Percentiles rank a stretch among this genome's conserved stretches.
These are phyloP conservation scores for Lavandula angustifolia DNA, from an alignment of 257 asterid genomes.

Conservation along the genomic window DNA sequence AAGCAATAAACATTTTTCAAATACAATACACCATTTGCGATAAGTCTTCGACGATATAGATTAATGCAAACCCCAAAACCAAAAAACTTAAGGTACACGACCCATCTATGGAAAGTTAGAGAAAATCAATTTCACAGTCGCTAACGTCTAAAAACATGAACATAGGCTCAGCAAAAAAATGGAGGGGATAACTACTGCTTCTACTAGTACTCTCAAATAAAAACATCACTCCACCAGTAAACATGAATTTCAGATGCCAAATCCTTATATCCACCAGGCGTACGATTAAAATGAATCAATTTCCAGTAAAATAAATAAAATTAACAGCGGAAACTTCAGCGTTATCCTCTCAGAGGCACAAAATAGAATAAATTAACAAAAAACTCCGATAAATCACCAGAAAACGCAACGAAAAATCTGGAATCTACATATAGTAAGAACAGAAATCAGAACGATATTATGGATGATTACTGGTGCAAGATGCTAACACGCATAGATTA, in stretches of 20 bases:
- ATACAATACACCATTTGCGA: no score
- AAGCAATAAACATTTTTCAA: no score
- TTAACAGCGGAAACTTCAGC: slow-evolving; percentile 14
- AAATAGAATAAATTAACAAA: background rate
- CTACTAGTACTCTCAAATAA: no score
- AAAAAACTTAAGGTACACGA: no score
- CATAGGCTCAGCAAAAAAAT: background rate
- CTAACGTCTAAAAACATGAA: background rate
- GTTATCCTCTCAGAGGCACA: background rate
- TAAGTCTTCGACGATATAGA: no score
- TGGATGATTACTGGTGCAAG: slow-evolving; percentile 36
- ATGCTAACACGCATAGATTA: background rate
- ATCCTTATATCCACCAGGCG: no score
- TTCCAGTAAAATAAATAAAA: background rate
- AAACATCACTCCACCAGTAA: no score
- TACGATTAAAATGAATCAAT: background rate
- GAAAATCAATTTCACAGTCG: no score
- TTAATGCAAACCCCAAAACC: no score
- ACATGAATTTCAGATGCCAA: no score
- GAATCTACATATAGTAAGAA: background rate
- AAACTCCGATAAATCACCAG: slow-evolving; percentile 1
- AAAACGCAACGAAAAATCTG: background rate
- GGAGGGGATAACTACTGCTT: background rate
- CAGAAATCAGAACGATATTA: background rate
- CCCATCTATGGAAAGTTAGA: no score